Percentiles rank a stretch among this genome's conserved stretches.
phyloP scores from a whole-genome alignment of 495 filamentous ascomycete species.

The Penicillium turbatum region DNA sequence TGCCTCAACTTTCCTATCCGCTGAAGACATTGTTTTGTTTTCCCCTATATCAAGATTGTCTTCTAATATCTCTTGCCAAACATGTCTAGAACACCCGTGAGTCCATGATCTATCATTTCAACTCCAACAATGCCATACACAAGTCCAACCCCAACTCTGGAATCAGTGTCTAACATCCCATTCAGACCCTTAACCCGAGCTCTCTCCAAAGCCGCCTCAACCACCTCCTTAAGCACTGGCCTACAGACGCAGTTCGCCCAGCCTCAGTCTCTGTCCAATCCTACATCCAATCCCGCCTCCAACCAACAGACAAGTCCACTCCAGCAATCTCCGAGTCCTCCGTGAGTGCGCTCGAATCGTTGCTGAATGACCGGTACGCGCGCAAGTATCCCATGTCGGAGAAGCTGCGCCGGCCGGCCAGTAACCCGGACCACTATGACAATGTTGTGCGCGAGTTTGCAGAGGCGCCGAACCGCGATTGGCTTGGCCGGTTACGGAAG shows the following conservation, averaged over 20 bases:
- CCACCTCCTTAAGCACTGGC: conserved; percentile 67
- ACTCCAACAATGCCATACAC: not conserved
- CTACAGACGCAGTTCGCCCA: conserved; percentile 71
- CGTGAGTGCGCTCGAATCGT: conserved; percentile 67
- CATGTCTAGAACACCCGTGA: conserved; percentile 33
- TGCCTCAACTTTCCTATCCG: not conserved
- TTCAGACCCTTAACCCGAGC: conserved; percentile 39
- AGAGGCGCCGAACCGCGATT: conserved; percentile 62
- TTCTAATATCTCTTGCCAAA: conserved; percentile 4
- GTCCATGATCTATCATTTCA: not conserved
- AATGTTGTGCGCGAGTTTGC: conserved; percentile 67
- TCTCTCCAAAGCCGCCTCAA: conserved; percentile 55
- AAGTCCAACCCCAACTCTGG: not conserved
- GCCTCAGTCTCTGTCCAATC: conserved; percentile 66
- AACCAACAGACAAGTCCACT: conserved; percentile 15
- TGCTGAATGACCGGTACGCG: conserved; percentile 70
- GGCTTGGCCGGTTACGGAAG: conserved; percentile 50
- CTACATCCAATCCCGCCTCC: conserved; percentile 59
- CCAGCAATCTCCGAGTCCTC: conserved; percentile 52
- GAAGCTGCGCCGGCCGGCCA: conserved; percentile 61
- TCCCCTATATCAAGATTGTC: not conserved
- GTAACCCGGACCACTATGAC: conserved; percentile 73
- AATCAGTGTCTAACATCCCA: conserved; percentile 14
- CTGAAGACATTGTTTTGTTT: not conserved
- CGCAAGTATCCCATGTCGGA: conserved; percentile 62